Base-by-base conservation (phyloP, 345 rosid species). In the Sisymbrium altissimum region DNA sequence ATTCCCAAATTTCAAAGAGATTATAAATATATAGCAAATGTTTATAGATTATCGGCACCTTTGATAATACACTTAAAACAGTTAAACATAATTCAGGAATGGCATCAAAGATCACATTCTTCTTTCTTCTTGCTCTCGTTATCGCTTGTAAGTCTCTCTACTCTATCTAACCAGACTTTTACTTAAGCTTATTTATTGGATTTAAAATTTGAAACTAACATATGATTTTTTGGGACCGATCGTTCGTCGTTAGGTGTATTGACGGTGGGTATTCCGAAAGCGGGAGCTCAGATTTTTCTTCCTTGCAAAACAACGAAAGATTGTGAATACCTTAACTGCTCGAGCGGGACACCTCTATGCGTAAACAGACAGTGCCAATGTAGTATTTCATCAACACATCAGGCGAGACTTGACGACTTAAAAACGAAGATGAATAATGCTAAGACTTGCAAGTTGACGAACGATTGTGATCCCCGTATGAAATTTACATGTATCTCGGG, bases 381-480 rank as follows among this genome's bases (percentile, higher is more conserved):
- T 36, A 54, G 7, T 50, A 10, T 2, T 55, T 32, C 15, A 7
- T 32, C 53, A 52, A 44, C 46, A 43, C 7, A 32, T 65, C 52
- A 35, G 18, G n/a, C 21, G 8, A 66, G 49, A 36, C 17, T 56
- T 0, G 50, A 65, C 23, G 58, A 35, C 13, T 0, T 17, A 11
- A 7, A 21, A 45, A 23, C 32, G 3, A 19, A 48, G 6, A 33
- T 15, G 5, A 9, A 36, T 3, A 2, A 3, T 66, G 30, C 17
- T 4, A 3, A 35, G 50, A 38, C 4, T 3, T 73, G 66, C 41
- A 73, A 23, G 41, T 25, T 12, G 21, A 73, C 30, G 10, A 62
- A 21, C 5, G 69, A 72, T 52, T 72, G 76, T 5, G 53, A 72
- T 72, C 69, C 62, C 29, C 41, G 32, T 39, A 62, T 72, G 69